These are phyloP conservation scores for Hypoxylon fuscum DNA, from an alignment of 495 filamentous ascomycete species.

Conservation along the genomic window DNA sequence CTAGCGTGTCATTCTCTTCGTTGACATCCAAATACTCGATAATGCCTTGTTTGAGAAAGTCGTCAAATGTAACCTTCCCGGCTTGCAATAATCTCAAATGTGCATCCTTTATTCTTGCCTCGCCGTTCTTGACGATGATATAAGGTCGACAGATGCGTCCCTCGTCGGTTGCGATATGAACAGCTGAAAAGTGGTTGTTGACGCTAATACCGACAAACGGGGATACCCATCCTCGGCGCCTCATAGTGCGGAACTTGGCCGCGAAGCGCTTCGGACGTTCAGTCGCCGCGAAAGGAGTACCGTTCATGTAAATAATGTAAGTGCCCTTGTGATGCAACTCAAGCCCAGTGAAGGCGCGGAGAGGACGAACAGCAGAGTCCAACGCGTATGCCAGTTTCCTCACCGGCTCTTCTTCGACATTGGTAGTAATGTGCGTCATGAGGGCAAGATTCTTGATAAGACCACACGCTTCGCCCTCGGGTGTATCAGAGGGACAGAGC, in stretches of 20 bases:
- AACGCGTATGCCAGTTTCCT: conserved; percentile 82
- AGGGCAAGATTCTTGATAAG: conserved; percentile 97
- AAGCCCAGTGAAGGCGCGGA: conserved; percentile 73
- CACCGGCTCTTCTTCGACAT: conserved; percentile 90
- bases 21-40: conserved; percentile 98
- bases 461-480: conserved; percentile 98
- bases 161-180: conserved; percentile 97
- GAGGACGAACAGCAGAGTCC: conserved; percentile 62
- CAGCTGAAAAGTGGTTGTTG: conserved; percentile 87
- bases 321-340: conserved; percentile 84
- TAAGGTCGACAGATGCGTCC: conserved; percentile 94
- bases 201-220: conserved; percentile 96
- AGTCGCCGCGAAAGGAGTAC: conserved; percentile 87
- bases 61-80: conserved; percentile 86
- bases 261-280: conserved; percentile 84
- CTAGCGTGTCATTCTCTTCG: conserved; percentile 95
- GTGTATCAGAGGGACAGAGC: conserved; percentile 95
- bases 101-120: conserved; percentile 76
- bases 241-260: conserved; percentile 79
- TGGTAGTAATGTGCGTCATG: conserved; percentile 99
- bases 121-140: conserved; percentile 88
- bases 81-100: conserved; percentile 81
- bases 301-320: conserved; percentile 94
- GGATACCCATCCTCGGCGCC: conserved; percentile 87
- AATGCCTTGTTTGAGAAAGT: conserved; percentile 86